A percentile compares a stretch with the other conserved stretches of the same genome.
Evolutionary conservation across 148 eudicot genomes (phyloP).

Genomic region (Camellia sinensis): DNA sequence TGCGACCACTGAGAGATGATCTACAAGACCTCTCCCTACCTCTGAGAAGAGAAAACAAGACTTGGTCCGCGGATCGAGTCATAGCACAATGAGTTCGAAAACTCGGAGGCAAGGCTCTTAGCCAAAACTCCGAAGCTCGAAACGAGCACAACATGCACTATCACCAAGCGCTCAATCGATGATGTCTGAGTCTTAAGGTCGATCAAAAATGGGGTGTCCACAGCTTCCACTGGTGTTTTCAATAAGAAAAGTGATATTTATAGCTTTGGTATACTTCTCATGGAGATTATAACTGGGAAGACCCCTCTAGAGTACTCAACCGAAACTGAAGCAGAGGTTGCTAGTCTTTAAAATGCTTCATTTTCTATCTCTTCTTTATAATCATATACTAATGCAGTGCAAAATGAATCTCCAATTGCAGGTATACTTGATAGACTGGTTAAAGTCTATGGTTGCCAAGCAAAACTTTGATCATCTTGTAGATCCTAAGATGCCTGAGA

Average conservation of each 20-base stretch:
- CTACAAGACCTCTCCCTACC: no score
- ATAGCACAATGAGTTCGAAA: no score
- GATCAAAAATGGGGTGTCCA: no score
- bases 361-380: neutral
- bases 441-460: constrained; percentile 30
- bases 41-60: no score
- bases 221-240: constrained; percentile 9
- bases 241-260: constrained; percentile 41
- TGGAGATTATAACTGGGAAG: constrained; percentile 45
- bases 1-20: no score
- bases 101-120: no score
- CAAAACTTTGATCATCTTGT: constrained; percentile 17
- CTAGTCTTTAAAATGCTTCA: neutral
- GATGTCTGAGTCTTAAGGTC: no score
- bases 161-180: no score
- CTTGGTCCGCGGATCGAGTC: no score
- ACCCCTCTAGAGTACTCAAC: constrained; percentile 18
- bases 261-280: constrained; percentile 46
- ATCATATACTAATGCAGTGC: neutral
- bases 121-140: no score
- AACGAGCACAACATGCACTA: no score
- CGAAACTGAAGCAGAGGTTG: constrained; percentile 26
- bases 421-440: constrained; percentile 44
- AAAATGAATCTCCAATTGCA: constrained; percentile 12
- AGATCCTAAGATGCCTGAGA: constrained; percentile 32